Base-by-base conservation (phyloP, 2,329 filamentous ascomycete species). In the Fusarium pilosicola region DNA sequence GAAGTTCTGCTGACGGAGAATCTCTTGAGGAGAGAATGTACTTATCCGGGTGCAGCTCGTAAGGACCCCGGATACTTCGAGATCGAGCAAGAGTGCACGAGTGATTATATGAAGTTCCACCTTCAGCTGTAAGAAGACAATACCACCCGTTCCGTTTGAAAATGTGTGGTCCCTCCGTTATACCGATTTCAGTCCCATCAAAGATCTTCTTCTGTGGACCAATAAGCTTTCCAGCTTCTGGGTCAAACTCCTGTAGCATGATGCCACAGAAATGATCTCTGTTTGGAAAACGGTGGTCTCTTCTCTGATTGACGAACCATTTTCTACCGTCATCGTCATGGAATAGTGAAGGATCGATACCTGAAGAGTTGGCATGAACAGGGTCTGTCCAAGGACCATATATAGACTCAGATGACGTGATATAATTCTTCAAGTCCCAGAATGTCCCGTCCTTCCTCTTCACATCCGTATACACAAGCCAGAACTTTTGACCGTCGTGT, bases 391-490 rank as follows among this genome's bases (percentile, higher is more conserved):
- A 91, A 0, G 88, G 88, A 0, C 89, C 89, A 42, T 86, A 84
- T 69, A 91, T 88, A 6, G 38, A 56, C 12, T 42, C 36, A 12
- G 81, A 73, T 0, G 84, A 81, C 1, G 87, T 87, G 70, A 91
- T 90, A 76, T 90, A 91, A 75, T 91, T 51, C 44, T 51, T 91
- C 4, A 87, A 85, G 74, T 90, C 89, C 79, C 89, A 90, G 84
- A 90, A 91, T 11, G 86, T 88, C 26, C 90, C 90, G 71, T 91
- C 90, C 77, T 91, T 91, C 71, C 89, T 88, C 80, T 90, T 91
- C 12, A 91, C 89, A 72, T 91, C 88, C 2, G 89, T 91, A 79
- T 90, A 91, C 5, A 91, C 89, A 13, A 91, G 85, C 85, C 86
- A 91, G 80, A 90, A 91, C 60, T 81, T 85, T 5, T 85, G 82